Conservation (phyloP, 2,329 filamentous ascomycete species). For the Botrytis byssoidea region DNA sequence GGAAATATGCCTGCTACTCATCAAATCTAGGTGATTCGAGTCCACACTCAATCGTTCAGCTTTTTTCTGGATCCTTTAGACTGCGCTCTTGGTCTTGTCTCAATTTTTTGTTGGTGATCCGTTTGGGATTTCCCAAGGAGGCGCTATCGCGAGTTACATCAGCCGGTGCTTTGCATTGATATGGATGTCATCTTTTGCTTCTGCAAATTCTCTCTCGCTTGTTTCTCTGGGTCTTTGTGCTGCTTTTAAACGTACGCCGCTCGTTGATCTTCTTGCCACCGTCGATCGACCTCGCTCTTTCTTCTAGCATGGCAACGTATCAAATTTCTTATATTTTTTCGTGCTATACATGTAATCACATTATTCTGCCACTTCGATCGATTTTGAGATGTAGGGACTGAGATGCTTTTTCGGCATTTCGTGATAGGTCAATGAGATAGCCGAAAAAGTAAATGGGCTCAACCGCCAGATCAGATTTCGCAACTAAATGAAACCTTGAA, state of each 20-base stretch:
- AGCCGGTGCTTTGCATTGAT: neutral
- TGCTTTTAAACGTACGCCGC: neutral
- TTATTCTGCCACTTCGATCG: neutral
- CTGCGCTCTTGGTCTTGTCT: neutral
- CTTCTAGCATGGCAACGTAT: neutral
- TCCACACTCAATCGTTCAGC: neutral
- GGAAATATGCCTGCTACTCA: neutral
- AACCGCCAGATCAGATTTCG: neutral
- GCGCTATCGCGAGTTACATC: no score
- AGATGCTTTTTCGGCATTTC: neutral
- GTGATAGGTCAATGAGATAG: neutral
- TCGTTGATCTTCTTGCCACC: neutral
- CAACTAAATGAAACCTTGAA: neutral
- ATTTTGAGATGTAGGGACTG: neutral
- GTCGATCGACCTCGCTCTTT: no score
- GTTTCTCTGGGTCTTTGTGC: neutral
- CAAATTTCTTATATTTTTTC: neutral
- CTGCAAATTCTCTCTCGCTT: no score
- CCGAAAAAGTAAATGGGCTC: neutral
- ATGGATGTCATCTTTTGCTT: neutral
- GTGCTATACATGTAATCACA: neutral
- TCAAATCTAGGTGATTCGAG: no score
- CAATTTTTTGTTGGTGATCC: neutral
- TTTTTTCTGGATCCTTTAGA: neutral
- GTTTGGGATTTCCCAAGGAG: neutral